Percentiles rank a stretch among this genome's conserved stretches.
phyloP scores from a whole-genome alignment of 345 rosid species.

The Euphorbia peplus region DNA sequence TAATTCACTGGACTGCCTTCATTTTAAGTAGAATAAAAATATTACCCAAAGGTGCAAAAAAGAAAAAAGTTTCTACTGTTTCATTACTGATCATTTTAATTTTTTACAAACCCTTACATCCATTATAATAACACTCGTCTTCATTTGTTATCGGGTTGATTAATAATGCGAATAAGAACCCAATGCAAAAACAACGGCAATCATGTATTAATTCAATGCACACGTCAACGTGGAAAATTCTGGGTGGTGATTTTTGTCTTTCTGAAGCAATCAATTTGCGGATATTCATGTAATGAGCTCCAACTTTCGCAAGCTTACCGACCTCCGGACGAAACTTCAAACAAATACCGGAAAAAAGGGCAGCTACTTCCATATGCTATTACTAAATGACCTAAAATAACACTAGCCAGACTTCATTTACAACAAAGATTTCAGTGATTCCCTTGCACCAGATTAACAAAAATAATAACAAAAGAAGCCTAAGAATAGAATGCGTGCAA shows the following conservation, averaged over 20 bases:
- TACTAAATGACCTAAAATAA: constrained; percentile 31
- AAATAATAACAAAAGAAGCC: constrained; percentile 22
- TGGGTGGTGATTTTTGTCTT: not conserved
- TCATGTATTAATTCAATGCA: not conserved
- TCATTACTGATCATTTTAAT: not conserved
- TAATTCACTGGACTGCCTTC: too few relatives aligned
- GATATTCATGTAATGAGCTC: not conserved
- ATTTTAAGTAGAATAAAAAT: too few relatives aligned
- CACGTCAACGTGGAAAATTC: not conserved
- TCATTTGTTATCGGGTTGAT: not conserved
- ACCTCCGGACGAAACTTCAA: not conserved
- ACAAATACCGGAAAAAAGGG: constrained; percentile 22
- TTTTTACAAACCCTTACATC: not conserved
- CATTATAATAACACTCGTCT: not conserved
- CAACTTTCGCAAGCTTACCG: not conserved
- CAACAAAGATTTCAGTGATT: constrained; percentile 41
- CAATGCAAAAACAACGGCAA: not conserved
- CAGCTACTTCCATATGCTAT: constrained; percentile 39
- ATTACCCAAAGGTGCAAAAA: too few relatives aligned
- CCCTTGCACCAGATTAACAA: constrained; percentile 34
- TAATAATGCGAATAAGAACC: not conserved
- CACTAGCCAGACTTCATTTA: constrained; percentile 48
- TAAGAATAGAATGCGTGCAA: constrained; percentile 28
- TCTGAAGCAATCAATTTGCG: not conserved
- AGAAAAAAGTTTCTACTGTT: not conserved